Conservation (phyloP, 768 basidiomycete genomes). For the Hysterangium stoloniferum region DNA sequence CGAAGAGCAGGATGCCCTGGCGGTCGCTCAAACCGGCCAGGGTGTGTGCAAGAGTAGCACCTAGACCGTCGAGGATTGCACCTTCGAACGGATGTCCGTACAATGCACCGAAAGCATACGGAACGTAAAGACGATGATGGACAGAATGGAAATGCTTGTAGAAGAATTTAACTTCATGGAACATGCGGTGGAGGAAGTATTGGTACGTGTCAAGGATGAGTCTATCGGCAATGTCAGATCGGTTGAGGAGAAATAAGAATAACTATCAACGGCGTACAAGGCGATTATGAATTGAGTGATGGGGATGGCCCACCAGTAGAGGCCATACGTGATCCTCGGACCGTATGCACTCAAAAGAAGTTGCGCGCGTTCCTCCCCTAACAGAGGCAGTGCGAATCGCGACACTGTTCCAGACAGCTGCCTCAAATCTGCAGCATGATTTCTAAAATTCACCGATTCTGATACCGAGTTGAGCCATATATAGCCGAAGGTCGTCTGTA, state of each 20-base stretch:
- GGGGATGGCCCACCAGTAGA: constrained; percentile 42
- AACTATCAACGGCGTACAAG: constrained; percentile 31
- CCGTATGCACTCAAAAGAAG: constrained; percentile 23
- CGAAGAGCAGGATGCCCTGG: constrained; percentile 36
- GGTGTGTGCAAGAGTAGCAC: constrained; percentile 32
- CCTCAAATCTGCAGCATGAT: constrained; percentile 18
- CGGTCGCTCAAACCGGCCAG: constrained; percentile 31
- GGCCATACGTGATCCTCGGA: constrained; percentile 23
- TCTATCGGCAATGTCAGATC: constrained; percentile 18
- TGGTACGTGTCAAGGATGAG: constrained; percentile 44
- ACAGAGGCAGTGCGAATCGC: constrained; percentile 18
- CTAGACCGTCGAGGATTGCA: constrained; percentile 36
- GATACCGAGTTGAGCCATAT: constrained; percentile 23
- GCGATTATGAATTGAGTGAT: constrained; percentile 31
- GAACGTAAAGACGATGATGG: constrained; percentile 43
- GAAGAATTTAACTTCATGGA: constrained; percentile 37
- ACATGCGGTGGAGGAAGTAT: constrained; percentile 39
- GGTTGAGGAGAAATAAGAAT: background rate
- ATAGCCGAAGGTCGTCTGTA: constrained; percentile 34
- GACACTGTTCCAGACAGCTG: constrained; percentile 26
- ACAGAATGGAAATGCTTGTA: constrained; percentile 40
- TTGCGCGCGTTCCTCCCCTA: constrained; percentile 26
- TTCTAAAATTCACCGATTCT: background rate
- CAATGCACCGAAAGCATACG: constrained; percentile 43
- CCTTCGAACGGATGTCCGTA: constrained; percentile 47